Evolutionary conservation across 495 filamentous ascomycete genomes (phyloP).

Genomic region (Margaritispora aquatica): DNA sequence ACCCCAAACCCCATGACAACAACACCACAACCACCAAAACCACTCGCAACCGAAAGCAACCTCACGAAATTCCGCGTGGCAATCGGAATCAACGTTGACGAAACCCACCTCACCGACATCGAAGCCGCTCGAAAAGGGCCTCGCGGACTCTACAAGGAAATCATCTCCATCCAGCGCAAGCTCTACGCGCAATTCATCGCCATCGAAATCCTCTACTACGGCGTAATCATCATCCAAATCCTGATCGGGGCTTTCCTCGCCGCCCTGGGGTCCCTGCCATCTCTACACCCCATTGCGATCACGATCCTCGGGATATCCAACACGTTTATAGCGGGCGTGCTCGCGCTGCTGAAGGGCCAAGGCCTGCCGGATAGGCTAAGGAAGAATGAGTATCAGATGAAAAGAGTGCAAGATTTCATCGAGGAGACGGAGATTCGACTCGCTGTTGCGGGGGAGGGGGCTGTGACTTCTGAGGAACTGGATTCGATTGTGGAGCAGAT

Average conservation of each 20-base stretch:
- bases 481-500: constrained; percentile 5
- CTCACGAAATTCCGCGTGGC: constrained; percentile 18
- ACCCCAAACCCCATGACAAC: neutral
- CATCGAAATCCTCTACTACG: constrained; percentile 16
- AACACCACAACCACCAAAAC: neutral
- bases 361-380: constrained; percentile 28
- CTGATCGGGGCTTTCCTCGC: constrained; percentile 29
- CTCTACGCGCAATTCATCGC: constrained; percentile 6
- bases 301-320: constrained; percentile 29
- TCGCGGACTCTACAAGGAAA: constrained; percentile 16
- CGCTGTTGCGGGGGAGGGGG: constrained; percentile 3
- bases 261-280: constrained; percentile 21
- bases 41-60: constrained; percentile 8
- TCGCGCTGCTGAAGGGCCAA: constrained; percentile 30
- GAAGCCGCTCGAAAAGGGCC: constrained; percentile 11
- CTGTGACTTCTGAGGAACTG: constrained; percentile 1
- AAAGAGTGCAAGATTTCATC: constrained; percentile 28
- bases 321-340: constrained; percentile 25
- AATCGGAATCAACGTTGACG: constrained; percentile 14
- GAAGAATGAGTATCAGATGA: constrained; percentile 26
- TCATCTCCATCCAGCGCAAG: constrained; percentile 9
- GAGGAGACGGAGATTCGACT: constrained; percentile 22
- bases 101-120: constrained; percentile 2
- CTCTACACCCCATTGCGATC: constrained; percentile 18
- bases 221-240: constrained; percentile 20